phyloP scores from a whole-genome alignment of 768 basidiomycete genomes.

The Boletus pseudopeckii region DNA sequence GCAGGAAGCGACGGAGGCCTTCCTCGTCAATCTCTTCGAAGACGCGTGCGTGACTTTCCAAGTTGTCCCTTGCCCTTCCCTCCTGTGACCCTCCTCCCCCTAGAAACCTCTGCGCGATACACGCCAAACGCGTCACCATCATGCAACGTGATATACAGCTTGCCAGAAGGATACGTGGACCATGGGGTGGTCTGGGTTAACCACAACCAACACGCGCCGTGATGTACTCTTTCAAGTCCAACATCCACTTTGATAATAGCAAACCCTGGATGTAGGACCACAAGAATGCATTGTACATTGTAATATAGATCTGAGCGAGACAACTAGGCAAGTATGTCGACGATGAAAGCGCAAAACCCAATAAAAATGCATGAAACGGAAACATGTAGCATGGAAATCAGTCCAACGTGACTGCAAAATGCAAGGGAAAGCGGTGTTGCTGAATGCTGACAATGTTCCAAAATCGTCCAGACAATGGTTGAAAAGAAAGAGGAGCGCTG shows the following conservation, averaged over 20 bases:
- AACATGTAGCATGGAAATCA: conserved; percentile 9
- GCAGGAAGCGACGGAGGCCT: conserved; percentile 96
- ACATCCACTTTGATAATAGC: neutral
- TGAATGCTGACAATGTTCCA: conserved; percentile 11
- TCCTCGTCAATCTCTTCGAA: conserved; percentile 93
- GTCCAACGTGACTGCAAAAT: conserved; percentile 18
- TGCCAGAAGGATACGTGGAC: conserved; percentile 90
- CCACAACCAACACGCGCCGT: neutral
- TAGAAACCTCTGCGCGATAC: conserved; percentile 94
- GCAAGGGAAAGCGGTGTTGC: conserved; percentile 3
- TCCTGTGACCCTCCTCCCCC: conserved; percentile 2
- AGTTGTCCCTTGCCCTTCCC: neutral
- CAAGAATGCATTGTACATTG: conserved; percentile 29
- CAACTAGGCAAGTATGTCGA: conserved; percentile 9
- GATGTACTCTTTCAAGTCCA: neutral
- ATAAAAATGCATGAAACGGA: conserved; percentile 12
- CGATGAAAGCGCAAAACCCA: conserved; percentile 5
- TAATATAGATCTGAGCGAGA: conserved; percentile 20
- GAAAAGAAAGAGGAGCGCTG: conserved; percentile 3
- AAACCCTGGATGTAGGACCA: neutral
- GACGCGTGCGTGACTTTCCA: conserved; percentile 75
- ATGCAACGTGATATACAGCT: conserved; percentile 98
- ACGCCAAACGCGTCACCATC: conserved; percentile 96
- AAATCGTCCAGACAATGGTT: conserved; percentile 17
- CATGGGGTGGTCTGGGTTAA: conserved; percentile 73